Evolutionary conservation across 1,139 yeast species (phyloP).

Genomic region (Blastobotrys capitulatus): DNA sequence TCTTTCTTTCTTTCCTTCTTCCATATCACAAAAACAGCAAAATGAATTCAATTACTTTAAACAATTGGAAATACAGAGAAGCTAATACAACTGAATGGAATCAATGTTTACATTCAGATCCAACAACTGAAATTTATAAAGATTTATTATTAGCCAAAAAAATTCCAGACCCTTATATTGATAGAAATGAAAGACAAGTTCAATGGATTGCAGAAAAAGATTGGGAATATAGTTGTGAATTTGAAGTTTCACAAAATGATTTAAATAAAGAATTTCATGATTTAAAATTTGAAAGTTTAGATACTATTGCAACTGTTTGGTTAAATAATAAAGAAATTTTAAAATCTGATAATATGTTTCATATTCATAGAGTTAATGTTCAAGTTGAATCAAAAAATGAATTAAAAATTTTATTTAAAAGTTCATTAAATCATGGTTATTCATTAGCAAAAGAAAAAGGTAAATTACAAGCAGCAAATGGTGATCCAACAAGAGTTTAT

Average conservation of each 20-base stretch:
- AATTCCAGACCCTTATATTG: constrained; percentile 43
- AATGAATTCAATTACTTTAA: constrained; percentile 9
- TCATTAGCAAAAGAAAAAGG: constrained; percentile 27
- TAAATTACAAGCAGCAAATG: constrained; percentile 33
- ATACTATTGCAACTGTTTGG: constrained; percentile 40
- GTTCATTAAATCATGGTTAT: constrained; percentile 29
- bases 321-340: constrained; percentile 36
- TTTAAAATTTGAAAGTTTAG: constrained; percentile 42
- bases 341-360: constrained; percentile 40
- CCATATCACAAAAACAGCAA: neutral
- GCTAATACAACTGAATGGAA: constrained; percentile 22
- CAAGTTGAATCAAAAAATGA: constrained; percentile 22
- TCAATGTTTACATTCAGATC: constrained; percentile 18
- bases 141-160: constrained; percentile 37
- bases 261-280: constrained; percentile 14
- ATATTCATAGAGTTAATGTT: constrained; percentile 25
- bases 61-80: constrained; percentile 22
- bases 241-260: constrained; percentile 13
- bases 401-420: constrained; percentile 28
- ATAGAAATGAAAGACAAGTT: constrained; percentile 38
- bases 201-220: constrained; percentile 45
- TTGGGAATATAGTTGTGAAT: constrained; percentile 27
- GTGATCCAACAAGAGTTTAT: constrained; percentile 40
- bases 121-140: constrained; percentile 36
- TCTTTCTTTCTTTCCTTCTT: too few species aligned